Evolutionary conservation across 257 asterid genomes (phyloP).

Genomic region (Penstemon newberryi): DNA sequence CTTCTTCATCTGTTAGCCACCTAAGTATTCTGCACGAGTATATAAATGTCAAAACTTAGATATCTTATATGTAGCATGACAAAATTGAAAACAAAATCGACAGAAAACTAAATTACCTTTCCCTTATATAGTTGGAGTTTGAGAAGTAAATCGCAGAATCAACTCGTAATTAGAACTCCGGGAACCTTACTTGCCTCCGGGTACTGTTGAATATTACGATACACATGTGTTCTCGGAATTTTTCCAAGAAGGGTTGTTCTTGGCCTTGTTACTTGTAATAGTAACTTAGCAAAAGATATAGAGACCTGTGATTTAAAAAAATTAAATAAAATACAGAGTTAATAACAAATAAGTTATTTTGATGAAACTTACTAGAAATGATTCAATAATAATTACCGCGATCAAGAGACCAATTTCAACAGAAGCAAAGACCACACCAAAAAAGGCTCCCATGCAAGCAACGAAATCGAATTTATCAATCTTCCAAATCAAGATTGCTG

Average conservation of each 20-base stretch:
- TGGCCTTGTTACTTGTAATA: conserved; percentile 92
- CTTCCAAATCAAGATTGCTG: conserved; percentile 80
- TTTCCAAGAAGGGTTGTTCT: conserved; percentile 83
- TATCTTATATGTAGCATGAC: too few species aligned
- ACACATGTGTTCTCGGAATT: conserved; percentile 79
- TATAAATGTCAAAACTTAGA: background rate
- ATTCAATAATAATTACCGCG: conserved; percentile 50
- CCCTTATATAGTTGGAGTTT: conserved; percentile 77
- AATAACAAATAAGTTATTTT: background rate
- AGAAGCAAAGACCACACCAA: conserved; percentile 77
- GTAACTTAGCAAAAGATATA: conserved; percentile 83
- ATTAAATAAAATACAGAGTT: background rate
- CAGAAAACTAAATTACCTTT: conserved; percentile 48
- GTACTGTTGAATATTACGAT: conserved; percentile 78
- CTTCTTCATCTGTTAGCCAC: conserved; percentile 80
- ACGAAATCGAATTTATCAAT: conserved; percentile 83
- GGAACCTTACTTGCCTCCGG: conserved; percentile 81
- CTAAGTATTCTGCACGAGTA: conserved; percentile 56
- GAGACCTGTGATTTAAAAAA: conserved; percentile 47
- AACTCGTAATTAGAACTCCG: conserved; percentile 74
- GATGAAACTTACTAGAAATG: background rate
- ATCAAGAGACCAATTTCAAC: conserved; percentile 87
- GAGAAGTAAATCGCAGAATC: conserved; percentile 98
- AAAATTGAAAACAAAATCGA: background rate
- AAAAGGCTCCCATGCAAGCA: conserved; percentile 95